Evolutionary conservation across 2,329 filamentous ascomycete species (phyloP), one percentile per base, ranked within the genome.

Genomic region (Ustulina deusta): DNA sequence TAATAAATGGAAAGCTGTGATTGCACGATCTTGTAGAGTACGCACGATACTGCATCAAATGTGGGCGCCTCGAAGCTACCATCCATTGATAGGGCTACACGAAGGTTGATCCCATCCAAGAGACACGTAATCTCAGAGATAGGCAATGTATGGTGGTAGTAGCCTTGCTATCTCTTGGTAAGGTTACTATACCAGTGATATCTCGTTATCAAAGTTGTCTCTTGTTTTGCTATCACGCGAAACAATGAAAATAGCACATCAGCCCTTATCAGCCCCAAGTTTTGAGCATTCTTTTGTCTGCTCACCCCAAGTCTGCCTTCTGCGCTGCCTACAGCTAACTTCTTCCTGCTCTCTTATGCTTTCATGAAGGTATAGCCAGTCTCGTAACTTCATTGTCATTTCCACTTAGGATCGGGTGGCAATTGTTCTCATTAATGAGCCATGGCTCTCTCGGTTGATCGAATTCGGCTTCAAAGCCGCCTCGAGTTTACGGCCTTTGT

Each of bases 401-500:
- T 38, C 22, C 20, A 51, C 25, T 42, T 46, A 13, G 7, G 22
- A 27, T 15, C 34, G 38, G 22, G 60, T 65, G 71, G 46, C 61
- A 60, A 66, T 69, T 64, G 51, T 61, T 48, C 25, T 34, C 17
- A 38, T 60, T 57, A 27, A n/a, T 56, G 38, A 69, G 57, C 32
- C 58, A 74, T 74, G 75, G 69, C 62, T 68, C 38, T 58, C 61
- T 57, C 59, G 46, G 71, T 69, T 69, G 62, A 66, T 70, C 71
- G 62, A 68, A 71, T 72, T 63, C 63, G 70, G 68, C 62, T 46
- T 69, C 63, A 73, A 75, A 72, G 71, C 71, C 74, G 71, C 64
- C 73, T 66, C 68, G 70, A 73, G 66, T 20, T 52, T 27, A 4
- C 20, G 22, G 46, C 51, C 75, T 75, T 77, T 77, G 74, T 78